These are phyloP conservation scores for Heliosperma pusillum DNA, from an alignment of 148 eudicot species.

Conservation along the genomic window DNA sequence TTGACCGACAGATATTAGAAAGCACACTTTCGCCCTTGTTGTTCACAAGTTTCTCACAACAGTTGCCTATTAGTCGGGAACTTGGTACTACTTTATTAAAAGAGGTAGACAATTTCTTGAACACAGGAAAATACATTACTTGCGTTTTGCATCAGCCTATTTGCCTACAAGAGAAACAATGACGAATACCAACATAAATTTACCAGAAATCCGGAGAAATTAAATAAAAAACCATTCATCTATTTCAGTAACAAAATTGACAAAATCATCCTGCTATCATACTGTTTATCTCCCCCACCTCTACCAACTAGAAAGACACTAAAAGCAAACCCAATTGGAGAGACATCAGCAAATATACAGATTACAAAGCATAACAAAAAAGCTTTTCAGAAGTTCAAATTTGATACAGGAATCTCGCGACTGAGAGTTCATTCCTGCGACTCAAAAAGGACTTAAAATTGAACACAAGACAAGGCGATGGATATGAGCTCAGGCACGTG, in stretches of 20 bases:
- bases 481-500: constrained; percentile 6
- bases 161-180: too few relatives aligned
- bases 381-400: constrained; percentile 6
- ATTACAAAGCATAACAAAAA: constrained; percentile 14
- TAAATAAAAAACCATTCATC: constrained; percentile 18
- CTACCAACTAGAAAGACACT: background rate
- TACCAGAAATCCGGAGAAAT: background rate
- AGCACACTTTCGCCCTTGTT: too few relatives aligned
- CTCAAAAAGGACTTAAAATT: constrained; percentile 20
- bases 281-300: constrained; percentile 3
- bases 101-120: too few relatives aligned
- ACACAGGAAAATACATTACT: too few relatives aligned
- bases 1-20: too few relatives aligned
- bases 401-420: constrained; percentile 31
- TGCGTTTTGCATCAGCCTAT: too few relatives aligned
- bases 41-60: too few relatives aligned
- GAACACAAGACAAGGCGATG: background rate
- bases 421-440: constrained; percentile 31
- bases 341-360: constrained; percentile 26
- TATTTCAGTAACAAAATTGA: constrained; percentile 32
- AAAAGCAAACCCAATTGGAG: constrained; percentile 8
- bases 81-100: too few relatives aligned
- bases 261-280: constrained; percentile 19
- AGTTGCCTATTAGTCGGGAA: too few relatives aligned
- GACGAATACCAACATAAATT: background rate